Evolutionary conservation across 805 yeast genomes (phyloP), one percentile per base, ranked within the genome.

Genomic region (Starmera pachycereana): DNA sequence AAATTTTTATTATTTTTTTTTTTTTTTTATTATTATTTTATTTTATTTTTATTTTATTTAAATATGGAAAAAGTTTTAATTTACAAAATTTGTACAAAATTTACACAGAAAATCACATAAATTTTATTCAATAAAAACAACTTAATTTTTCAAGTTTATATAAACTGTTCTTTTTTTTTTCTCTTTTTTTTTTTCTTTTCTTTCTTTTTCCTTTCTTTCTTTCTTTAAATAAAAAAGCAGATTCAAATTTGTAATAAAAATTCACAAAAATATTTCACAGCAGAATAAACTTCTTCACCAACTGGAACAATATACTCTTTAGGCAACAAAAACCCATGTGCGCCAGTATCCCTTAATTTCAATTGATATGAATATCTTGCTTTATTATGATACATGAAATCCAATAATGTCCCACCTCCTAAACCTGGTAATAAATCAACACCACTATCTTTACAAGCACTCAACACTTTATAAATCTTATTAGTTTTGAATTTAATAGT

Each of bases 361-460:
- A 87, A 62, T 52, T 84, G 94, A 60, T 79, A 81, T 1, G 95
- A 94, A 88, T 89, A 84, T 50, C 68, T 74, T 1, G 92, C 92
- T 43, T 78, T 72, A 52, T 78, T 74, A 58, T 83, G 87, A 53
- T 85, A 86, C 90, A 85, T 81, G 55, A 70, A 86, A 52, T 86
- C 95, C 50, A 86, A 65, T 1, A 85, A 81, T 3, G 86, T 73
- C 3, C 95, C 95, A 6, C 88, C 71, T 3, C 92, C 92, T 57
- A 80, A 62, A 14, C 80, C 82, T 2, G 92, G 89, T 11, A 75
- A 54, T 43, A 83, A 56, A 56, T 84, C 92, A 3, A 81, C 71
- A 38, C 84, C 89, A 48, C 79, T 74, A 53, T 84, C 94, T 42
- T 78, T 66, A 56, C 95, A 86, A 1, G 95, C 92, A 8, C 86